Evolutionary conservation across 106 monocot species (phyloP), one percentile per base, ranked within the genome.

Genomic region (Chionographis japonica): DNA sequence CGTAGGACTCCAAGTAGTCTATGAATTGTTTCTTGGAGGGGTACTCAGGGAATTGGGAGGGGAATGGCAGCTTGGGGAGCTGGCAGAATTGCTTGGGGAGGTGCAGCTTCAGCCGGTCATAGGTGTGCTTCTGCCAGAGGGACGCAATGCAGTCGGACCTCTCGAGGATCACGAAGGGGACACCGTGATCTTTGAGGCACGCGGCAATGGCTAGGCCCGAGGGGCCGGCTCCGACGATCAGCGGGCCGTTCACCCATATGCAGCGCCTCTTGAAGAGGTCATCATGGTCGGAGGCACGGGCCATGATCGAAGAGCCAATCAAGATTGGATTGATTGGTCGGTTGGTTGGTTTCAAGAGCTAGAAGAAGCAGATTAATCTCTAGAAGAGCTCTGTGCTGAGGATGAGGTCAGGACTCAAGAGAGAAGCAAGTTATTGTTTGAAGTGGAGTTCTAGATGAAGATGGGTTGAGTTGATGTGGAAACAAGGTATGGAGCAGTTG

Each of bases 41-140:
- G 61, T 83, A 83, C 70, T 70, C 65, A 16, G 83, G 83, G 74
- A 61, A 83, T 54, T 78, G 16, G 7, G 12, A 63, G 2, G 83
- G 83, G 71, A 83, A 83, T 37, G 75, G 66, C n/a, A 67, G 17
- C 3, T 62, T 60, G 51, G 83, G 83, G 41, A 83, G 62, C 61
- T 83, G 66, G 57, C 83, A 83, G 74, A 78, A 78, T 35, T 74
- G 78, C 54, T 78, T 83, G 65, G 83, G 83, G 66, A 83, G 83
- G 51, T 83, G 83, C 39, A 83, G 83, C 46, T 66, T 74, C 17
- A 83, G 75, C 37, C 83, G 69, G 60, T 83, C 74, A 56, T 83
- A 83, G 49, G 78, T 83, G 19, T 66, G 68, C 38, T 71, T 60
- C 61, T 83, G 74, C 83, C 83, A 83, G 35, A 83, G 66, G n/a